Evolutionary conservation across 164 flowering plant species (phyloP).

Genomic region (Stephania cephalantha): DNA sequence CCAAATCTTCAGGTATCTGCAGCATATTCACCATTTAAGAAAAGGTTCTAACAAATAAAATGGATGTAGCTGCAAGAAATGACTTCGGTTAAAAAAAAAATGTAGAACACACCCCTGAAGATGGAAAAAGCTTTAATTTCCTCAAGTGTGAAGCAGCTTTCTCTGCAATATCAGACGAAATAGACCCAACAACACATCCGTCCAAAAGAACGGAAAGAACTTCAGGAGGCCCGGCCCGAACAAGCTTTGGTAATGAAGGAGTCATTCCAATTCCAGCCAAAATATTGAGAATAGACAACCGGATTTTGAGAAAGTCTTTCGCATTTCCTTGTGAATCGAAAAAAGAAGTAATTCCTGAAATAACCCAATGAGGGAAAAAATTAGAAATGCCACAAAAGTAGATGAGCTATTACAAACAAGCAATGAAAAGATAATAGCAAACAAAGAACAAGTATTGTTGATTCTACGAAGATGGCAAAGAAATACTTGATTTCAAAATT

Average conservation of each 20-base stretch:
- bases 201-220: constrained; percentile 70
- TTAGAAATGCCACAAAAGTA: not conserved
- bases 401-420: not conserved
- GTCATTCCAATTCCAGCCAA: constrained; percentile 67
- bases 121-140: constrained; percentile 49
- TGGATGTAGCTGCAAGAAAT: not conserved
- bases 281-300: constrained; percentile 39
- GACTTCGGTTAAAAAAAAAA: not conserved
- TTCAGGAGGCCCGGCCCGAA: constrained; percentile 69
- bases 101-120: constrained; percentile 41
- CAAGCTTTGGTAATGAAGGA: constrained; percentile 64
- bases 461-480: not conserved
- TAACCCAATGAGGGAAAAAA: not conserved
- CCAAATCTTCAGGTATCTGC: constrained; percentile 89
- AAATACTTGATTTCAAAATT: not conserved
- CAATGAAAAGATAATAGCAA: not conserved
- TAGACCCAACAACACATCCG: constrained; percentile 73
- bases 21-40: not conserved
- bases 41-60: not conserved
- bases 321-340: constrained; percentile 63
- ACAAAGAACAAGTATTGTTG: not conserved
- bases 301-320: constrained; percentile 48
- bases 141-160: constrained; percentile 64
- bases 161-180: constrained; percentile 42
- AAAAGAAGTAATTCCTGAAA: constrained; percentile 73